Conservation (phyloP, 2,329 filamentous ascomycete species). For the Escovopsis sp. region DNA sequence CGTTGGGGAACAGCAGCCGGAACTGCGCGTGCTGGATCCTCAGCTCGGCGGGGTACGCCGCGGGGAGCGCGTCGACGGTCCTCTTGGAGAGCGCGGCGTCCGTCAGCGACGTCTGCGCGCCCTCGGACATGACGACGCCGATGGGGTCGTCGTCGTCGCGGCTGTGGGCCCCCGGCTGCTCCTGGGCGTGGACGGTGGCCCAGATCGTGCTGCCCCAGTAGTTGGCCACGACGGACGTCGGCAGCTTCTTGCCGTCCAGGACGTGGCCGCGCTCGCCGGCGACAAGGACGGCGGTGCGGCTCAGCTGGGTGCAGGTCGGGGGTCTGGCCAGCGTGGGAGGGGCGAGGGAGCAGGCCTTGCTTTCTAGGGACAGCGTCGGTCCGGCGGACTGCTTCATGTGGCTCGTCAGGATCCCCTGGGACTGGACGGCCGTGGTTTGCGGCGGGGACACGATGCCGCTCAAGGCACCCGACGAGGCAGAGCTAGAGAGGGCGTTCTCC, state of each 20-base stretch:
- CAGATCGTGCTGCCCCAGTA: constrained; percentile 85
- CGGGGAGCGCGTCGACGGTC: constrained; percentile 45
- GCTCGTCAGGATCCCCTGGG: constrained; percentile 25
- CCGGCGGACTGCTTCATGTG: constrained; percentile 15
- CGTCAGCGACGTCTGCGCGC: constrained; percentile 15
- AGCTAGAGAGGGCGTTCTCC: constrained; percentile 22
- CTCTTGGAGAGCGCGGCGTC: constrained; percentile 13
- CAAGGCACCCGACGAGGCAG: constrained; percentile 48
- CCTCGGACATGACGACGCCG: constrained; percentile 24
- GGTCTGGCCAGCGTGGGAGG: constrained; percentile 72
- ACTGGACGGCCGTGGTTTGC: constrained; percentile 48
- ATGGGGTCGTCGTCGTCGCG: constrained; percentile 24
- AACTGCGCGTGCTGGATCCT: constrained; percentile 88
- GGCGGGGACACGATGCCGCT: constrained; percentile 76
- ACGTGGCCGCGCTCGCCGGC: constrained; percentile 60
- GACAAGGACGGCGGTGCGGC: constrained; percentile 68
- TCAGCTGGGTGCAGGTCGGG: constrained; percentile 72
- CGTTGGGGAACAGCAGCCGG: constrained; percentile 73
- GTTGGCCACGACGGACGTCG: constrained; percentile 79
- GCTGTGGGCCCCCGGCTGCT: constrained; percentile 16
- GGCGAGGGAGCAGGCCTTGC: constrained; percentile 50
- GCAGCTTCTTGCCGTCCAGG: constrained; percentile 56
- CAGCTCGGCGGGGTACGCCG: constrained; percentile 67
- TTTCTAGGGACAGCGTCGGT: constrained; percentile 27
- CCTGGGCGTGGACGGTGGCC: constrained; percentile 21